Base-by-base conservation (phyloP, 2,329 filamentous ascomycete species). In the Xylaria hypoxylon region DNA sequence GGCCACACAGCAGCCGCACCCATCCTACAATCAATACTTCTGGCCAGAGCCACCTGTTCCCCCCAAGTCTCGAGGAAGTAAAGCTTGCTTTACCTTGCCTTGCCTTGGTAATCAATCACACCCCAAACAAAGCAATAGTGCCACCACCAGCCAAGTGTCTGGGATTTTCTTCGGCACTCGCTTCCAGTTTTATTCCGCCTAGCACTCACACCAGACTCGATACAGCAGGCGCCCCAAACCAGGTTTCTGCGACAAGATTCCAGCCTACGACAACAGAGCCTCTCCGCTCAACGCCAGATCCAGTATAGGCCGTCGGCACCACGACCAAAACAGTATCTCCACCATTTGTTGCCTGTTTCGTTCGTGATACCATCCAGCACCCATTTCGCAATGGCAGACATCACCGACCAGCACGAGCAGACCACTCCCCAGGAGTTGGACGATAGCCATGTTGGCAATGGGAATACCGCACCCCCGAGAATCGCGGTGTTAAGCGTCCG, bases 401-500 rank as follows among this genome's bases (percentile, higher is more conserved):
- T 93, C 82, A 88, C 90, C 74, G 89, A 92, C 77, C 90, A 92
- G 79, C 89, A 92, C 85, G 89, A 92, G 77, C 90, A 92, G 79
- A 89, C 89, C 75, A 91, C 91, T 74, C 89, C 90, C 69, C 89
- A 87, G 75, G 90, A 91, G 75, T 87, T 91, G 77, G 91, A 93
- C 77, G 91, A 94, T 74, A 80, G 87, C 73, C 89, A 92, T 77
- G 85, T 88, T 74, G 91, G 91, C 81, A 94, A 94, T 84, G 92
- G 91, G 80, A 90, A 86, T 76, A 80, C 83, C 75, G 84, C 84
- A 85, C 85, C 77, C 79, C 82, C 72, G 92, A 94, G 78, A 87
- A 83, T 81, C 93, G 94, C 79, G 94, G 93, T 80, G 88, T 94
- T 82, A 98, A 98, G 87, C 94, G 95, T 76, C 88, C 87, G 80